Evolutionary conservation across 148 eudicot species (phyloP), one percentile per base, ranked within the genome.

Genomic region (Talinum fruticosum): DNA sequence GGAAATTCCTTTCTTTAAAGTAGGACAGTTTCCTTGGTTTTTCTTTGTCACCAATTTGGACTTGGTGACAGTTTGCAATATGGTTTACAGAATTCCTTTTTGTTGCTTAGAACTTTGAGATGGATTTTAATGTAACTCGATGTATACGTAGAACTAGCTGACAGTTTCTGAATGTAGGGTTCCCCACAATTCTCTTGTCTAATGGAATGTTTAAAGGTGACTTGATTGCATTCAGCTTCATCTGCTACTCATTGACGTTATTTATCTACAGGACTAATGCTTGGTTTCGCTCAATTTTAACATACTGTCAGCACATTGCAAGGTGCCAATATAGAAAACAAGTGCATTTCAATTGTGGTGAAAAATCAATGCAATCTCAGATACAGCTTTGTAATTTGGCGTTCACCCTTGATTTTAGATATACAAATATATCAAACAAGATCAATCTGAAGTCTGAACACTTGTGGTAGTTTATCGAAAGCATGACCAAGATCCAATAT

Each of bases 1-100:
- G 3, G 16, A 26, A 23, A 53, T 8, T 33, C 53, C 54, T 24
- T 66, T 18, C 26, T n/a, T 64, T 36, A 37, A 53, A 28, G 18
- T 47, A 64, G 16, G 76, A 30, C 29, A 3, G 49, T 66, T 57
- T 54, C 26, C 51, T 69, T 15, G 26, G 7, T 24, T 32, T 26
- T 53, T 67, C 44, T 57, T 51, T 74, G 45, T 75, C 74, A 74
- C 30, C 7, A 76, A 33, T n/a, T 16, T 64, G 32, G 24, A 29
- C 53, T 32, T 69, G 49, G 5, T 80, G 75, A 19, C 32, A 29
- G 36, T 73, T 66, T 23, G 49, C 14, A n/a, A 57, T 45, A 24
- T 30, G 72, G 29, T 10, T 38, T 6, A 37, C 69, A 41, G 66
- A 28, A 62, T 75, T 26, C 18, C 5, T 53, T 34, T 19, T 24